Conservation (phyloP, 768 basidiomycete genomes). For the Tulasnella sp. region DNA sequence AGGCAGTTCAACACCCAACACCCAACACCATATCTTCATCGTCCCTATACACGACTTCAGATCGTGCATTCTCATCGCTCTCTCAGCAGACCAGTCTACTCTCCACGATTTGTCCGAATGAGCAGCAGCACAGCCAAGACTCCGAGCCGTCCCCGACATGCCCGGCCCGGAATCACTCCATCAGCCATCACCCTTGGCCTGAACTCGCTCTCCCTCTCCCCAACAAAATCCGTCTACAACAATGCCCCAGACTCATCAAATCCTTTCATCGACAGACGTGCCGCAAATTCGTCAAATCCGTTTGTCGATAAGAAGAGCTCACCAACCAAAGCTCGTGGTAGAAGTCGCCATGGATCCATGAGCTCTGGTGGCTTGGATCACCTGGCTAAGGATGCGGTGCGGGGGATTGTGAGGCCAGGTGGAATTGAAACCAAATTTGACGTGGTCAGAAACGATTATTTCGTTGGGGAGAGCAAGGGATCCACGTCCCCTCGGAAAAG, state of each 20-base stretch:
- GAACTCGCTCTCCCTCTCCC: constrained; percentile 9
- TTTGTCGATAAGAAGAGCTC: background rate
- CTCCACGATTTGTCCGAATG: background rate
- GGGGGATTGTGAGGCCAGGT: constrained; percentile 66
- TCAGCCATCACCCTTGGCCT: constrained; percentile 2
- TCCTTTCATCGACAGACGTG: constrained; percentile 13
- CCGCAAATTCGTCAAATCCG: background rate
- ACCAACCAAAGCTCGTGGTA: background rate
- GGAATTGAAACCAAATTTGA: constrained; percentile 70
- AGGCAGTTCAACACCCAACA: background rate
- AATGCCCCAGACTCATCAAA: background rate
- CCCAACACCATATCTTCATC: background rate
- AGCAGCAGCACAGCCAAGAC: constrained; percentile 4
- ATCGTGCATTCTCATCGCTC: too few relatives aligned
- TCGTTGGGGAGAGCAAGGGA: constrained; percentile 52
- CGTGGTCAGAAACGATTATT: constrained; percentile 68
- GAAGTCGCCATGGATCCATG: background rate
- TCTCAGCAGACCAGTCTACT: background rate
- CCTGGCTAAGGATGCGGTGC: constrained; percentile 38
- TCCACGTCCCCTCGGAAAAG: constrained; percentile 67
- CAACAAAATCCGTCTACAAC: constrained; percentile 2
- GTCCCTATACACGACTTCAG: background rate
- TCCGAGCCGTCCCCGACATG: constrained; percentile 2
- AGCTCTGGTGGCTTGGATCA: constrained; percentile 5
- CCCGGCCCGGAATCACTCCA: constrained; percentile 11